Evolutionary conservation across 805 yeast species (phyloP).

Genomic region (Kregervanrija pseudodelftensis): DNA sequence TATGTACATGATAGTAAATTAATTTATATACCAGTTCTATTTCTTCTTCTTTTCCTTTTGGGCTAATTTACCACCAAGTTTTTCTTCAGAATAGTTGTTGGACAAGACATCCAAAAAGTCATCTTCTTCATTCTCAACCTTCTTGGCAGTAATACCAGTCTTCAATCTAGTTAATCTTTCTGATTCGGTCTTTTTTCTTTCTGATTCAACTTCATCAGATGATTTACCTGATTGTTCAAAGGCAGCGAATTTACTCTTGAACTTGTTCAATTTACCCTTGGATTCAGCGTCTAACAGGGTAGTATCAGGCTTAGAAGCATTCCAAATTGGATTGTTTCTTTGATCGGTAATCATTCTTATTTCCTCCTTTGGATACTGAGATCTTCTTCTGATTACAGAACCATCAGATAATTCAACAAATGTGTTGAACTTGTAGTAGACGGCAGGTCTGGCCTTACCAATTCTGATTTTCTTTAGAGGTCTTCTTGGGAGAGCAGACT

Average conservation of each 20-base stretch:
- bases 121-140: conserved; percentile 17
- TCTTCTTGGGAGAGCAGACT: conserved; percentile 34
- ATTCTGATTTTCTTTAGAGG: conserved; percentile 61
- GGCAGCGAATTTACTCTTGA: conserved; percentile 57
- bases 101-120: conserved; percentile 57
- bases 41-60: conserved; percentile 25
- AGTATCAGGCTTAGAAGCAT: conserved; percentile 74
- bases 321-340: conserved; percentile 83
- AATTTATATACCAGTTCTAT: conserved; percentile 8
- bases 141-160: conserved; percentile 21
- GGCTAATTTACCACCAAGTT: conserved; percentile 30
- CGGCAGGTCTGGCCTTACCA: conserved; percentile 91
- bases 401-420: conserved; percentile 92
- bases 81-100: conserved; percentile 29
- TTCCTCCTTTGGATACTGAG: conserved; percentile 85
- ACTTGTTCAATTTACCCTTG: conserved; percentile 71
- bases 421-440: conserved; percentile 84
- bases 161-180: conserved; percentile 24
- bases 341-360: conserved; percentile 82
- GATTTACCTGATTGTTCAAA: conserved; percentile 34
- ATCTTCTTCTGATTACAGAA: conserved; percentile 72
- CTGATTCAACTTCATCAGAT: conserved; percentile 21
- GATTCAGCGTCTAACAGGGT: conserved; percentile 73
- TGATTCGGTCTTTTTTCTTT: conserved; percentile 20
- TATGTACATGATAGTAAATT: conserved; percentile 5